A percentile compares a stretch with the other conserved stretches of the same genome.
Evolutionary conservation across 495 filamentous ascomycete genomes (phyloP).

Genomic region (Penicillium maclennaniae): DNA sequence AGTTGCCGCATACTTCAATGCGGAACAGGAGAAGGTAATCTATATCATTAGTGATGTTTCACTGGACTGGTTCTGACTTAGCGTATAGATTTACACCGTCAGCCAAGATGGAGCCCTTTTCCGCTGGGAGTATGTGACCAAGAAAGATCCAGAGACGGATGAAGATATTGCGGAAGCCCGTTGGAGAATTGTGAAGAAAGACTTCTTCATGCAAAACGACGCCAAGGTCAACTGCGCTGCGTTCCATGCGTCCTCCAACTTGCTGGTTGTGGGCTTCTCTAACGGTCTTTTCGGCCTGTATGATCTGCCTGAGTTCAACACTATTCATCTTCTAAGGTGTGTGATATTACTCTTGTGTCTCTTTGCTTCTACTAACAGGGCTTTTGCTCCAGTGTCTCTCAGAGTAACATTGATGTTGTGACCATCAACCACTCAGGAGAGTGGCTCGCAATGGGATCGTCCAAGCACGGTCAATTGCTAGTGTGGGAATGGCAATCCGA

Average conservation of each 20-base stretch:
- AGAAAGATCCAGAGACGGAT: conserved; percentile 56
- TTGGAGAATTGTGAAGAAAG: conserved; percentile 82
- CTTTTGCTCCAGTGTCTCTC: conserved; percentile 69
- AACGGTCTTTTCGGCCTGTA: conserved; percentile 91
- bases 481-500: conserved; percentile 99
- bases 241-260: conserved; percentile 80
- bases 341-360: neutral
- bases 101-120: conserved; percentile 67
- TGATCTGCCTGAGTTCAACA: conserved; percentile 94
- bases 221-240: conserved; percentile 83
- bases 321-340: conserved; percentile 78
- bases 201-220: conserved; percentile 89
- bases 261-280: conserved; percentile 90
- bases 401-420: conserved; percentile 91
- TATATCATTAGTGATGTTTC: conserved; percentile 32
- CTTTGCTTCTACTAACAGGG: conserved; percentile 19
- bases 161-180: conserved; percentile 57
- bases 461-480: conserved; percentile 86
- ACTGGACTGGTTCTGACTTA: conserved; percentile 42
- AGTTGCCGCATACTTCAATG: conserved; percentile 85
- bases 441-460: conserved; percentile 97
- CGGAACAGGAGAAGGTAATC: conserved; percentile 73
- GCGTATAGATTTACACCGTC: conserved; percentile 64
- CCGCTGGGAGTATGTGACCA: conserved; percentile 57
- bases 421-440: conserved; percentile 90